Evolutionary conservation across 176 grass and related monocot genomes (phyloP).

Genomic region (Ensete glaucum): DNA sequence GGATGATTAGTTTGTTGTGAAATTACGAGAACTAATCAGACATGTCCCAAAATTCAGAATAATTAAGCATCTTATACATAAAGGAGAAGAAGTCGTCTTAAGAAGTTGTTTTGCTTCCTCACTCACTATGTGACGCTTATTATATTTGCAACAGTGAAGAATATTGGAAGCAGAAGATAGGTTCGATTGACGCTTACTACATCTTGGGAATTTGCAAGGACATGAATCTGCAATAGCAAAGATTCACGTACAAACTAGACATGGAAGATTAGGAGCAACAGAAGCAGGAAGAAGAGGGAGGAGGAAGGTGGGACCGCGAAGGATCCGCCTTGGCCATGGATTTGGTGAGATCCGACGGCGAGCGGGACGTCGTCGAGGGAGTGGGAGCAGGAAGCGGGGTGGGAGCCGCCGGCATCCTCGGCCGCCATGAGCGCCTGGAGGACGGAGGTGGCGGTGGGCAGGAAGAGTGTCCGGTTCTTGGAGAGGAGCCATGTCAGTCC

Average conservation of each 20-base stretch:
- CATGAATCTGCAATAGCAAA: too few species aligned
- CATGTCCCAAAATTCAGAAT: too few species aligned
- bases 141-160: too few species aligned
- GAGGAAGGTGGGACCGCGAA: not conserved
- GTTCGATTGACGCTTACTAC: too few species aligned
- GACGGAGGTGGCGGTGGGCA: conserved; percentile 8
- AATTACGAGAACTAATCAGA: too few species aligned
- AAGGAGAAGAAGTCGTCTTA: too few species aligned
- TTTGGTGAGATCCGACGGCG: conserved; percentile 7
- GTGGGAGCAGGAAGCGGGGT: conserved; percentile 1
- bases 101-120: too few species aligned
- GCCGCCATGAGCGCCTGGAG: conserved; percentile 10
- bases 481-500: conserved; percentile 18
- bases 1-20: too few species aligned
- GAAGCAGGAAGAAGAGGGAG: not conserved
- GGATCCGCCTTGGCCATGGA: not conserved
- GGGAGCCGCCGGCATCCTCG: not conserved
- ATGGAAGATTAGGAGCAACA: not conserved
- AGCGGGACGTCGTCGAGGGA: conserved; percentile 4
- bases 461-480: conserved; percentile 15
- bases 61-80: too few species aligned
- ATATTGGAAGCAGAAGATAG: too few species aligned
- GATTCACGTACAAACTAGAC: not conserved
- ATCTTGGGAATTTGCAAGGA: too few species aligned
- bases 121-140: too few species aligned